Conservation (phyloP, 2,329 filamentous ascomycete genomes). For the Aspergillus ochraceoroseus region DNA sequence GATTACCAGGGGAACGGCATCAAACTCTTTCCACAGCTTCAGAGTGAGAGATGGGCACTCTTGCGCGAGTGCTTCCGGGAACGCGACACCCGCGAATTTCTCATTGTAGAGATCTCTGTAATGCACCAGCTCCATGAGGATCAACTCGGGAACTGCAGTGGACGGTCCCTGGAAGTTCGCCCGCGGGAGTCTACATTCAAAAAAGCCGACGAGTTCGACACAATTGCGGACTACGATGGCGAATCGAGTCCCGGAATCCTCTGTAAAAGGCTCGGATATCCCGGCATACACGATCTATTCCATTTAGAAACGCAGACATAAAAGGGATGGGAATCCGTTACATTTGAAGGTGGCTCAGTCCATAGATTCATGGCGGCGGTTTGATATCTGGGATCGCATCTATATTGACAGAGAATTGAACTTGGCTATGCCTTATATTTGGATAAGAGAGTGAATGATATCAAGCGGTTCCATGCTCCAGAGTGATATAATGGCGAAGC, state of each 20-base stretch:
- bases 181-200: slow-evolving; percentile 51
- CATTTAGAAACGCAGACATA: too few relatives aligned
- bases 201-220: slow-evolving; percentile 66
- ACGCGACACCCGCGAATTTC: slow-evolving; percentile 67
- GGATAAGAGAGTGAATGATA: too few relatives aligned
- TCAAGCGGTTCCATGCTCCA: too few relatives aligned
- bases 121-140: slow-evolving; percentile 51
- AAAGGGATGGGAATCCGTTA: too few relatives aligned
- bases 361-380: too few relatives aligned
- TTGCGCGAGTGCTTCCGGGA: slow-evolving; percentile 55
- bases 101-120: slow-evolving; percentile 61
- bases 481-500: too few relatives aligned
- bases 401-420: too few relatives aligned
- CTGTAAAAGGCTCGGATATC: not conserved
- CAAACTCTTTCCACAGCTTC: slow-evolving; percentile 66
- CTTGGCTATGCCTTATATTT: too few relatives aligned
- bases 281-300: slow-evolving; percentile 2
- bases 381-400: too few relatives aligned
- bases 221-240: slow-evolving; percentile 65
- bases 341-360: too few relatives aligned
- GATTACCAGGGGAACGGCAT: slow-evolving; percentile 66
- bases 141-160: slow-evolving; percentile 53
- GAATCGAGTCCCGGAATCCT: slow-evolving; percentile 28
- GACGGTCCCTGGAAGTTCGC: slow-evolving; percentile 23
- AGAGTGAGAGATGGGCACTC: slow-evolving; percentile 62